Percentiles rank a stretch among this genome's conserved stretches.
These are phyloP conservation scores for Suillus placidus DNA, from an alignment of 768 basidiomycete genomes.

Conservation along the genomic window DNA sequence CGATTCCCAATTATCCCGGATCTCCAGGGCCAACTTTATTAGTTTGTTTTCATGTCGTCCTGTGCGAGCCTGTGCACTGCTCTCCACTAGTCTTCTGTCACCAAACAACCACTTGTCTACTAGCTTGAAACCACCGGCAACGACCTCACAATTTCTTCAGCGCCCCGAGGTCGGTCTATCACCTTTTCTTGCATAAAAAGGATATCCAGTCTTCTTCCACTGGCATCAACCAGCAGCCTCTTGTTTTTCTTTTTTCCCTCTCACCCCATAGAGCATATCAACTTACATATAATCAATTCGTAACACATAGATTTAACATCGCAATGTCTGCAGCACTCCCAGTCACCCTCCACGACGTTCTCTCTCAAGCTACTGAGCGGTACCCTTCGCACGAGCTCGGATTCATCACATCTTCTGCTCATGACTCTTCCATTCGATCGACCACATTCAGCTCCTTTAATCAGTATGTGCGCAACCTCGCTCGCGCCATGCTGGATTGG, in stretches of 20 bases:
- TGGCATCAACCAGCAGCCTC: neutral
- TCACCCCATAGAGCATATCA: neutral
- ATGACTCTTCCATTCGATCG: slow-evolving; percentile 11
- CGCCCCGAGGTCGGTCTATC: neutral
- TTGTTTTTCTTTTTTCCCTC: neutral
- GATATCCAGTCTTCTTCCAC: neutral
- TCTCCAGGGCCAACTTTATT: slow-evolving; percentile 1
- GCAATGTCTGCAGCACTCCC: slow-evolving; percentile 6
- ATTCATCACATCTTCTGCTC: slow-evolving; percentile 14
- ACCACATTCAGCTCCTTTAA: slow-evolving; percentile 13
- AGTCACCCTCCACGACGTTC: slow-evolving; percentile 11
- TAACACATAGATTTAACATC: neutral
- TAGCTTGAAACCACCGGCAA: neutral
- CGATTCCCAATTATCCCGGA: neutral
- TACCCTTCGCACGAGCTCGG: slow-evolving; percentile 13
- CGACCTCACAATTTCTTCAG: neutral
- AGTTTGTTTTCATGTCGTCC: neutral
- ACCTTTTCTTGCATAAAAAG: neutral
- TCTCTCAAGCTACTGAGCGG: slow-evolving; percentile 12
- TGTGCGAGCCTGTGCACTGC: neutral
- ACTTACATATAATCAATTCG: neutral
- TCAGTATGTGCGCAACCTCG: slow-evolving; percentile 13
- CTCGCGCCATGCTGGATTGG: slow-evolving; percentile 12
- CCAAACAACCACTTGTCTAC: neutral
- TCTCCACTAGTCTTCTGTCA: neutral